Evolutionary conservation across 2,329 filamentous ascomycete species (phyloP).

Genomic region (Fusarium nelsonii): DNA sequence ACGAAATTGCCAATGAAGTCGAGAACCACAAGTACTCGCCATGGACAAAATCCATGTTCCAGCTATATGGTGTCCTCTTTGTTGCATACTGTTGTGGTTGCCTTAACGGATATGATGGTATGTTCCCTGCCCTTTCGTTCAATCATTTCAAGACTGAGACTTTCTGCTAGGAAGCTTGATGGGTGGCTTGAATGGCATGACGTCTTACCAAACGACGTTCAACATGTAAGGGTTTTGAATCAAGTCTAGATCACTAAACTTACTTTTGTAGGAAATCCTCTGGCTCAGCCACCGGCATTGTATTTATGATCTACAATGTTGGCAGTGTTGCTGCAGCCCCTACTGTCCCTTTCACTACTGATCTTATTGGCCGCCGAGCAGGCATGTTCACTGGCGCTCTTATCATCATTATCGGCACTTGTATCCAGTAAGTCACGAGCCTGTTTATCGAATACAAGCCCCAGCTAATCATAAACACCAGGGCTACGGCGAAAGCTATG

Average conservation of each 20-base stretch:
- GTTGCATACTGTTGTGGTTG: constrained; percentile 67
- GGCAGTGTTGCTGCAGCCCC: constrained; percentile 57
- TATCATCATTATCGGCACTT: constrained; percentile 58
- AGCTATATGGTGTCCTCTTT: constrained; percentile 62
- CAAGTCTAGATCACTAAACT: fast-evolving
- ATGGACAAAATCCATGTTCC: constrained; percentile 64
- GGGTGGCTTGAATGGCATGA: constrained; percentile 47
- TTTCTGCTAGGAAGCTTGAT: constrained; percentile 31
- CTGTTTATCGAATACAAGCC: no score
- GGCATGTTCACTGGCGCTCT: constrained; percentile 57
- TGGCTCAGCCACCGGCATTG: constrained; percentile 39
- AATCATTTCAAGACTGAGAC: background rate
- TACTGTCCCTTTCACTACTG: constrained; percentile 57
- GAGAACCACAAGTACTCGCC: constrained; percentile 57
- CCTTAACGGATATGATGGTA: constrained; percentile 50
- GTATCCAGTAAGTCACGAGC: constrained; percentile 50
- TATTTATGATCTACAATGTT: constrained; percentile 62
- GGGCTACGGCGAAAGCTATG: constrained; percentile 50
- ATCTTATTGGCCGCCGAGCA: constrained; percentile 56
- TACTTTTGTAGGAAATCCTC: constrained; percentile 21
- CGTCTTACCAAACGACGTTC: constrained; percentile 42
- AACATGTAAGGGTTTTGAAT: constrained; percentile 17
- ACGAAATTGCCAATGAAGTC: constrained; percentile 57
- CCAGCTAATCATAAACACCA: background rate
- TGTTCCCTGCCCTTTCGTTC: fast-evolving